Evolutionary conservation across 202 grass and related monocot genomes (phyloP), one percentile per base, ranked within the genome.

Genomic region (Carex arenaria): DNA sequence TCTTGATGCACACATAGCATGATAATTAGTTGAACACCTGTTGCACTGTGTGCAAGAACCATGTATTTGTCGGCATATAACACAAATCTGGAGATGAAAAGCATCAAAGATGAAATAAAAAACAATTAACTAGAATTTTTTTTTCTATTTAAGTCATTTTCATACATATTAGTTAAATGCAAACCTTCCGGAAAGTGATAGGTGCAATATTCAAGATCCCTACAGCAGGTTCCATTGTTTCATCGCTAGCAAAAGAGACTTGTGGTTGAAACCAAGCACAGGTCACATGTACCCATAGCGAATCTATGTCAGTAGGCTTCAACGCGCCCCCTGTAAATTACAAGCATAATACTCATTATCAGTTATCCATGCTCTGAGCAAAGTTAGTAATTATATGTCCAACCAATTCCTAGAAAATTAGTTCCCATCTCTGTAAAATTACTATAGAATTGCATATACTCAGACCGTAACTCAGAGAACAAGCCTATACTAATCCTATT

Each of bases 201-300:
- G 90, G 85, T 83, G 90, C 77, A 42, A 98, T 91, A 79, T 90
- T 93, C 82, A 98, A 85, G 91, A 98, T 95, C 70, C 95, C 95
- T 80, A 90, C 56, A 90, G 95, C 95, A 89, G 95, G 95, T 78
- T 98, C 91, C 95, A 98, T 98, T 40, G 89, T 90, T 86, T 95
- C 95, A 83, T 98, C 95, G 87, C 84, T 97, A 73, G 86, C 91
- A 85, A 98, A 98, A 85, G 95, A 90, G 76, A 98, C 88, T 82
- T 95, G 95, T 79, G 95, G 90, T 70, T 98, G 95, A 91, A 98
- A 98, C 95, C 95, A 98, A 84, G 95, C 95, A 81, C 95, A 98
- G 80, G 95, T 86, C 62, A 98, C 89, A 26, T 98, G 95, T 55
- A 98, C 95, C 95, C 95, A 98, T 72, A 98, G 80, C 31, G 84